Evolutionary conservation across 2,329 filamentous ascomycete species (phyloP), one percentile per base, ranked within the genome.

Genomic region (Cercospora sp.): DNA sequence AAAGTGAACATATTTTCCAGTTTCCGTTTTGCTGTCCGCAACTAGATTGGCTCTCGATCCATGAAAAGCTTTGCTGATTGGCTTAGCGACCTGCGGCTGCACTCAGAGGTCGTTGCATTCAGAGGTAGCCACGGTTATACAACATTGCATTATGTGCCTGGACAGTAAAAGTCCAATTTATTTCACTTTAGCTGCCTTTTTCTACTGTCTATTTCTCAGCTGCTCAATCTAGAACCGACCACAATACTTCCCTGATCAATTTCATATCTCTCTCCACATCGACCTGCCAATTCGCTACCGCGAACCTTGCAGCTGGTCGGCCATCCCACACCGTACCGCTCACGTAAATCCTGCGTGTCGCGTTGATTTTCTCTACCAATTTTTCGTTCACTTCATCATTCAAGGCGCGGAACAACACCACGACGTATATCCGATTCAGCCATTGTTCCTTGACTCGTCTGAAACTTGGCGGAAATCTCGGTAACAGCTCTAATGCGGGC

Each of bases 271-370:
- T 84, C 59, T 88, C 83, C 0, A 89, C 84, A 75, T 94, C 85
- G 1, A 91, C 90, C 78, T 87, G 87, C 92, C 93, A 97, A 75
- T 91, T 97, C 45, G 91, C 90, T 51, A 97, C 88, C 0, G 94
- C 94, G 73, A 97, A 87, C n/a, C 94, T 85, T 69, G 89, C 90
- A 8, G 94, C 94, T 66, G 89, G 86, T 66, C 83, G 81, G 0
- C 90, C 91, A 51, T 88, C 83, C 93, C 93, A 97, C 57, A 80
- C 84, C 12, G 92, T 96, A 0, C 91, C 91, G 68, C 91, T 93
- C 5, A 96, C 90, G 75, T 94, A 97, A 75, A 97, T 90, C 75
- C 87, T 87, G 48, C 89, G 85, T 1, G 87, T 89, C 4, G 80
- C 84, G 76, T 97, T 97, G 73, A 97, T 93, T 63, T 81, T 87